A percentile compares a stretch with the other conserved stretches of the same genome.
Conservation (phyloP, 495 filamentous ascomycete genomes). For the Aspergillus homomorphus region DNA sequence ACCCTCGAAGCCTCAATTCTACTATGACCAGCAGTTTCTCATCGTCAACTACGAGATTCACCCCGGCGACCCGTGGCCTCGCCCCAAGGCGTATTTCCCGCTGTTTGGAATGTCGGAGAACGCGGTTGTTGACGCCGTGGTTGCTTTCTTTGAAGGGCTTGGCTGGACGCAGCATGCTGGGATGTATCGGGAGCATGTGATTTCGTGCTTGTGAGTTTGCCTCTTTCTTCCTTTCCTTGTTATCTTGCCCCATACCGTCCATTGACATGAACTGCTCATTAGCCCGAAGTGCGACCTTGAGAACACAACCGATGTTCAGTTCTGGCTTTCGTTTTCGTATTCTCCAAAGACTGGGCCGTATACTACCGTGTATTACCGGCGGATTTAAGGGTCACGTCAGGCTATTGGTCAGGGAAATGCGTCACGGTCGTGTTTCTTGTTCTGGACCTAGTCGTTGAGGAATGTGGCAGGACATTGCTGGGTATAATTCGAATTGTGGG, state of each 20-base stretch:
- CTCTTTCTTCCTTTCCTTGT: not conserved
- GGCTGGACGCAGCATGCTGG: not conserved
- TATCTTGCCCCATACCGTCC: not conserved
- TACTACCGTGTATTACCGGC: slow-evolving; percentile 11
- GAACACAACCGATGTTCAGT: slow-evolving; percentile 3
- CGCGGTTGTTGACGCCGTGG: slow-evolving; percentile 3
- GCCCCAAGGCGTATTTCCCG: slow-evolving; percentile 10
- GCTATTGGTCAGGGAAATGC: no score
- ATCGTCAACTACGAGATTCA: not conserved
- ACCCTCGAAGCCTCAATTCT: not conserved
- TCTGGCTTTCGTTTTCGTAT: slow-evolving; percentile 13
- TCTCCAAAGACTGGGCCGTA: slow-evolving; percentile 11
- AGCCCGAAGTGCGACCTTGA: not conserved
- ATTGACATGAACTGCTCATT: not conserved
- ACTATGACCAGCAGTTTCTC: not conserved
- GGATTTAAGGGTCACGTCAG: not conserved
- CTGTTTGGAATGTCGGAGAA: slow-evolving; percentile 6
- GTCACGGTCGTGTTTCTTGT: not conserved
- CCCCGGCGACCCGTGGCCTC: not conserved
- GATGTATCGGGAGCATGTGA: not conserved
- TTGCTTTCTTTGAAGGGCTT: slow-evolving; percentile 5
- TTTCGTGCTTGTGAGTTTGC: not conserved
- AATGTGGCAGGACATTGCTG: no score
- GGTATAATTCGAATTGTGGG: no score
- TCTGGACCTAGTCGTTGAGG: no score